A percentile compares a stretch with the other conserved stretches of the same genome.
These are phyloP conservation scores for Gloeophyllum trabeum DNA, from an alignment of 768 basidiomycete genomes.

Conservation along the genomic window DNA sequence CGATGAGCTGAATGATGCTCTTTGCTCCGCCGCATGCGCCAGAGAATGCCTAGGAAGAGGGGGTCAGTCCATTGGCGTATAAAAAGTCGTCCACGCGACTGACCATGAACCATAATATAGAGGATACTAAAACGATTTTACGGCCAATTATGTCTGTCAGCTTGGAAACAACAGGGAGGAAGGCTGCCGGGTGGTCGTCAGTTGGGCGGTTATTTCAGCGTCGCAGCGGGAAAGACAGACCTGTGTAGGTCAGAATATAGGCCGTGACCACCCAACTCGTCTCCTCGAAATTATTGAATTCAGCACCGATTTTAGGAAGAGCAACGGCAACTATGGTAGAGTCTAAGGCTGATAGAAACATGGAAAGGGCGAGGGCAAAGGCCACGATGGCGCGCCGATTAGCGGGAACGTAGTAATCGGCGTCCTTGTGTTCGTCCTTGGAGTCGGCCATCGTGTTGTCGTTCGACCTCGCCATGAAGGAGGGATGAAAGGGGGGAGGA, in stretches of 20 bases:
- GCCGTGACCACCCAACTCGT: slow-evolving; percentile 1
- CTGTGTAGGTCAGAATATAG: not conserved
- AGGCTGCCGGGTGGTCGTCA: not conserved
- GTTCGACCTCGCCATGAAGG: no score
- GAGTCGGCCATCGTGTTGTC: no score
- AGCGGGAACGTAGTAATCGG: not conserved
- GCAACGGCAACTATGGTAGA: slow-evolving; percentile 1
- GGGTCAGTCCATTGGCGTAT: not conserved
- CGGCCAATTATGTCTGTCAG: not conserved
- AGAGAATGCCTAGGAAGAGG: not conserved
- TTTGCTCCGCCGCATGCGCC: not conserved
- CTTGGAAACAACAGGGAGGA: not conserved
- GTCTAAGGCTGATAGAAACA: not conserved
- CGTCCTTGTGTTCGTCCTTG: not conserved
- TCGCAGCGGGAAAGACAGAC: not conserved
- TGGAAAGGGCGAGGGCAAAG: not conserved
- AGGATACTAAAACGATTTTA: not conserved
- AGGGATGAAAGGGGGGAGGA: no score
- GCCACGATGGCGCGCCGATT: not conserved
- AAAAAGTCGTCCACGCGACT: not conserved
- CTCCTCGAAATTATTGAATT: not conserved
- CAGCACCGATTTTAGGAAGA: not conserved
- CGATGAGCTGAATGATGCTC: not conserved
- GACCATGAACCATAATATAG: not conserved
- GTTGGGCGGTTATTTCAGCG: not conserved